Evolutionary conservation across 495 filamentous ascomycete genomes (phyloP).

Genomic region (Peziza echinospora): DNA sequence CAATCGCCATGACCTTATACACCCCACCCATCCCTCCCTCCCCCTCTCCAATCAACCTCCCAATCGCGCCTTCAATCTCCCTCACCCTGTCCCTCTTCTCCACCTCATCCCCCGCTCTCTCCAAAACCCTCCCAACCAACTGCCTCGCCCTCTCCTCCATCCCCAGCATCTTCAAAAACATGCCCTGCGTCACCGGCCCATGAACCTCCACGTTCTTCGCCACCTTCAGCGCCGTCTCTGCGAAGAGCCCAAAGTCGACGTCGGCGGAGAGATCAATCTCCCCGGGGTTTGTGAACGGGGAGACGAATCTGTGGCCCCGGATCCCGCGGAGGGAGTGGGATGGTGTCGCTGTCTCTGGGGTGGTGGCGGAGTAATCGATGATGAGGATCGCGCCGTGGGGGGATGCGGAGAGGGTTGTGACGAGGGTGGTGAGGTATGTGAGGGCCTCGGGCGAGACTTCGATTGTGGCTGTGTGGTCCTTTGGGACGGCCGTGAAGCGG

Average conservation of each 20-base stretch:
- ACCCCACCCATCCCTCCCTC: conserved; percentile 74
- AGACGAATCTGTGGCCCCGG: conserved; percentile 44
- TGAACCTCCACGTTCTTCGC: conserved; percentile 72
- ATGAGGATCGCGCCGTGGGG: conserved; percentile 60
- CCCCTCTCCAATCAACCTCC: conserved; percentile 51
- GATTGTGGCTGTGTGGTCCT: conserved; percentile 31
- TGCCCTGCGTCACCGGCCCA: conserved; percentile 71
- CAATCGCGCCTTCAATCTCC: background rate
- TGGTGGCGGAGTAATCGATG: conserved; percentile 93
- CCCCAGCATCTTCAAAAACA: conserved; percentile 59
- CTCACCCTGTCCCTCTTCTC: conserved; percentile 5
- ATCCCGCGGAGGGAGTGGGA: conserved; percentile 78
- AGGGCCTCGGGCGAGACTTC: conserved; percentile 76
- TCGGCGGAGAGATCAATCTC: conserved; percentile 71
- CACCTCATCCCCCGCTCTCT: conserved; percentile 5
- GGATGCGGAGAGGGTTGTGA: conserved; percentile 56
- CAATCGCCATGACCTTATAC: conserved; percentile 79
- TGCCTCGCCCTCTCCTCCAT: conserved; percentile 54
- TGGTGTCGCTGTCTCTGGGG: conserved; percentile 54
- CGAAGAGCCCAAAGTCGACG: conserved; percentile 72
- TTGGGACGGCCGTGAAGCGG: conserved; percentile 55
- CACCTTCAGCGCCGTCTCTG: conserved; percentile 53
- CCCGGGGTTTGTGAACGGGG: conserved; percentile 55
- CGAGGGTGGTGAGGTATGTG: conserved; percentile 58
- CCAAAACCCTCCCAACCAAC: conserved; percentile 30